Evolutionary conservation across 805 yeast genomes (phyloP).

Genomic region (Starmerella sp.): DNA sequence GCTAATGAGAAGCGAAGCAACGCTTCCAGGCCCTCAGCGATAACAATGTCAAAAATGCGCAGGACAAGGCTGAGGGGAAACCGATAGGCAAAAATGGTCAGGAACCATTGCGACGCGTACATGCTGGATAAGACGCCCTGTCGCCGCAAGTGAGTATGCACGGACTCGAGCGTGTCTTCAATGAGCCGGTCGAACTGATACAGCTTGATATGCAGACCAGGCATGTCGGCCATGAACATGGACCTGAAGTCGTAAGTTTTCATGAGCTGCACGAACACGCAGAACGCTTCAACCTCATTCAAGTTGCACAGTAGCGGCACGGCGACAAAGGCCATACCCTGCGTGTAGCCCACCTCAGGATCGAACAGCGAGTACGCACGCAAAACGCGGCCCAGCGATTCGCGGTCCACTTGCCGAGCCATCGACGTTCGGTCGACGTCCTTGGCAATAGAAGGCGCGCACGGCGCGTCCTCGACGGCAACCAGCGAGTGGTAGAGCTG

Average conservation of each 20-base stretch:
- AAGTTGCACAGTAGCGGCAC: constrained; percentile 76
- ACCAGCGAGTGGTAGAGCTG: constrained; percentile 44
- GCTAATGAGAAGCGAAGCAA: constrained; percentile 74
- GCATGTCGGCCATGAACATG: constrained; percentile 80
- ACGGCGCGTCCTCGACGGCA: constrained; percentile 43
- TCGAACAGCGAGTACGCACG: constrained; percentile 79
- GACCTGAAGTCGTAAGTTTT: constrained; percentile 69
- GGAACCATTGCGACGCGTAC: constrained; percentile 98
- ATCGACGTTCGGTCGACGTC: constrained; percentile 81
- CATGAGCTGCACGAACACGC: constrained; percentile 72
- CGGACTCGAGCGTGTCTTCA: constrained; percentile 62
- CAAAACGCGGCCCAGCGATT: constrained; percentile 61
- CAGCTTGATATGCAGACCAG: constrained; percentile 71
- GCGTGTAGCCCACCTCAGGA: constrained; percentile 92
- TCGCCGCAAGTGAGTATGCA: constrained; percentile 63
- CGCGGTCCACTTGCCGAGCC: constrained; percentile 44
- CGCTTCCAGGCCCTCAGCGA: constrained; percentile 86
- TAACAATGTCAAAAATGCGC: constrained; percentile 74
- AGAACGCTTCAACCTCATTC: constrained; percentile 75
- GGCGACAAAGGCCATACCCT: constrained; percentile 91
- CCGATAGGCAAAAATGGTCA: constrained; percentile 88
- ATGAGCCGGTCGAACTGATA: constrained; percentile 84
- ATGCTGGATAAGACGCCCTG: constrained; percentile 86
- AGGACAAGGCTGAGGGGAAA: constrained; percentile 83
- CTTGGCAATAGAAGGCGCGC: constrained; percentile 64